Percentiles rank a stretch among this genome's conserved stretches.
These are phyloP conservation scores for Ogataea nonfermentans DNA, from an alignment of 805 yeast species.

Conservation along the genomic window DNA sequence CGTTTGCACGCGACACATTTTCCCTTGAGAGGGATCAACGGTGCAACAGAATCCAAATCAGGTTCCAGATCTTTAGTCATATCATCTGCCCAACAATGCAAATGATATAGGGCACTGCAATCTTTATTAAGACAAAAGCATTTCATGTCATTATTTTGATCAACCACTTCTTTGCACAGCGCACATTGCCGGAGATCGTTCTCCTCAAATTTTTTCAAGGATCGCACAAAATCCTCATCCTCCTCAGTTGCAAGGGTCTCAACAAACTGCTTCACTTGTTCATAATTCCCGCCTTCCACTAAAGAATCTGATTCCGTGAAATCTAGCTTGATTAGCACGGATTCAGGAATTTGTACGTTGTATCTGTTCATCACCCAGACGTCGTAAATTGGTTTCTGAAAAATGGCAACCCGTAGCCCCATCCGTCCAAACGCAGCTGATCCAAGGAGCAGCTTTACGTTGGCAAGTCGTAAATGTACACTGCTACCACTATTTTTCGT, in stretches of 20 bases:
- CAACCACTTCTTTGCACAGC: constrained; percentile 19
- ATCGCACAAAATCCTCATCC: constrained; percentile 16
- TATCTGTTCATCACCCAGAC: constrained; percentile 39
- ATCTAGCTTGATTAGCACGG: constrained; percentile 20
- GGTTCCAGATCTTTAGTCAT: constrained; percentile 13
- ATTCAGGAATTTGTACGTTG: constrained; percentile 24
- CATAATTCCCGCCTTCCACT: constrained; percentile 31
- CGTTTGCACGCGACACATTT: constrained; percentile 26
- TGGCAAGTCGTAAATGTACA: constrained; percentile 47
- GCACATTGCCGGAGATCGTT: constrained; percentile 11
- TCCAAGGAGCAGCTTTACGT: constrained; percentile 42
- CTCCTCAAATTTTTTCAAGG: constrained; percentile 13
- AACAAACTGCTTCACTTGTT: constrained; percentile 25
- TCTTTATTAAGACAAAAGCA: constrained; percentile 27
- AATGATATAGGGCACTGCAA: constrained; percentile 35
- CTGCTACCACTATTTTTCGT: constrained; percentile 39
- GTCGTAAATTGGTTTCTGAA: constrained; percentile 33
- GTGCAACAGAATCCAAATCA: constrained; percentile 6
- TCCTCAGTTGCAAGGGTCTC: constrained; percentile 12
- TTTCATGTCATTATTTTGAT: constrained; percentile 13
- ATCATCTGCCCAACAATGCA: constrained; percentile 34
- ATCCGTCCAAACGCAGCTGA: constrained; percentile 44
- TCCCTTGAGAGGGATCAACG: constrained; percentile 29
- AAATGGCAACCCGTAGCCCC: constrained; percentile 47
- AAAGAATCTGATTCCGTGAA: constrained; percentile 9